Evolutionary conservation across 1,284 basidiomycete genomes (phyloP), one percentile per base, ranked within the genome.

Genomic region (Inonotus hispidus): DNA sequence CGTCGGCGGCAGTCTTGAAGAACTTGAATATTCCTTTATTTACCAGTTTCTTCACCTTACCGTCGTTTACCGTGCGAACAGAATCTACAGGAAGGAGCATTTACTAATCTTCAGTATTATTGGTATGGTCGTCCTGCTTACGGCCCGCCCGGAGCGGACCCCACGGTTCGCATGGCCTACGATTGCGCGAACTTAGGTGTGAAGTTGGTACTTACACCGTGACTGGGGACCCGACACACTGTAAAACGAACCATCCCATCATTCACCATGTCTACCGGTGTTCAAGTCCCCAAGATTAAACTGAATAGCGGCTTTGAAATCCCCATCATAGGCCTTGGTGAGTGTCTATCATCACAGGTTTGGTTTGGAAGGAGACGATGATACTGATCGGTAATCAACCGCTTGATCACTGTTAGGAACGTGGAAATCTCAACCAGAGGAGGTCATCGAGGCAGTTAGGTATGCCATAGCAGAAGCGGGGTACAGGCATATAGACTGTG

Each of bases 281-380:
- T 49, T 23, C 11, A 29, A 85, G 67, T 67, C 72, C 68, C 53
- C 53, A 56, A 60, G 66, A 73, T 90, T 72, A 82, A 82, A 69
- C 79, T 92, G 61, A 90, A 88, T 78, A 85, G 79, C 68, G 88
- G 87, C 52, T 68, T 71, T 16, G 75, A 80, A 52, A 90, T 92
- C 66, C 89, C 88, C 59, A 77, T 80, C 19, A 72, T 92, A 63
- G 91, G 90, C 23, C 82, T 94, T 52, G 91, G 91, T 83, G 70
- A 68, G 72, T 73, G 61, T 2, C 43, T 58, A 46, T 41, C 21
- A 16, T 45, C 21, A 13, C 37, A 27, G 25, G n/a, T 13, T 37
- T n/a, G 25, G n/a, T 13, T 37, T n/a, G 25, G 7, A 19, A 16
- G 5, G 52, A 32, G 23, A 45, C 21, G 23, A 23, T 19, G 10